Percentiles rank a stretch among this genome's conserved stretches.
Conservation (phyloP, 768 basidiomycete genomes). For the Macrolepiota albuminosa region DNA sequence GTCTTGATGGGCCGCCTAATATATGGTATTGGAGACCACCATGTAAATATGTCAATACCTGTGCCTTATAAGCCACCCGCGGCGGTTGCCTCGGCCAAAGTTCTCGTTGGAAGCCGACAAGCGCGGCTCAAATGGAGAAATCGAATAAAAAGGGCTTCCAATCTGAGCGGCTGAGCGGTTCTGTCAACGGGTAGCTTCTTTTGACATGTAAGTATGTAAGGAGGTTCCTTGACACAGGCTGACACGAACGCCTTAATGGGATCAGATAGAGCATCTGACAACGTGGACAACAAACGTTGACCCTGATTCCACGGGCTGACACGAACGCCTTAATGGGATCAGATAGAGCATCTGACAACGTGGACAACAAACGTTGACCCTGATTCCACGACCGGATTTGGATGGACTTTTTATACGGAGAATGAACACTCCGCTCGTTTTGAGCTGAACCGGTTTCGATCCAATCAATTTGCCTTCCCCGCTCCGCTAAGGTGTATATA, state of each 20-base stretch:
- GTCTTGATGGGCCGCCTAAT: not conserved
- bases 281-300: constrained; percentile 18
- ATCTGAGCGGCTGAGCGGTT: constrained; percentile 28
- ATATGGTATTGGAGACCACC: too few relatives aligned
- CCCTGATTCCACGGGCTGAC: constrained; percentile 18
- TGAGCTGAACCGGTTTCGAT: constrained; percentile 31
- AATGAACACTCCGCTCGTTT: constrained; percentile 16
- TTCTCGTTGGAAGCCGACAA: constrained; percentile 20
- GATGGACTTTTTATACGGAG: constrained; percentile 13
- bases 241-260: constrained; percentile 11
- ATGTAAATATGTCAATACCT: not conserved
- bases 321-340: too few relatives aligned
- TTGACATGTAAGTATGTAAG: constrained; percentile 14
- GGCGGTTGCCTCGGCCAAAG: constrained; percentile 1
- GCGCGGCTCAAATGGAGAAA: constrained; percentile 21
- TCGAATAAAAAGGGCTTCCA: constrained; percentile 20
- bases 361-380: constrained; percentile 20
- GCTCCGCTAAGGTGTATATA: constrained; percentile 17
- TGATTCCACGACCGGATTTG: constrained; percentile 16
- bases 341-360: constrained; percentile 17
- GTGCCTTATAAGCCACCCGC: not conserved
- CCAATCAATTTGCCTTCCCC: constrained; percentile 25
- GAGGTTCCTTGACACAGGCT: constrained; percentile 10
- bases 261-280: constrained; percentile 18
- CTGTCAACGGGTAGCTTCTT: constrained; percentile 27